Base-by-base conservation (phyloP, 2,329 filamentous ascomycete genomes). In the Capronia epimyces region DNA sequence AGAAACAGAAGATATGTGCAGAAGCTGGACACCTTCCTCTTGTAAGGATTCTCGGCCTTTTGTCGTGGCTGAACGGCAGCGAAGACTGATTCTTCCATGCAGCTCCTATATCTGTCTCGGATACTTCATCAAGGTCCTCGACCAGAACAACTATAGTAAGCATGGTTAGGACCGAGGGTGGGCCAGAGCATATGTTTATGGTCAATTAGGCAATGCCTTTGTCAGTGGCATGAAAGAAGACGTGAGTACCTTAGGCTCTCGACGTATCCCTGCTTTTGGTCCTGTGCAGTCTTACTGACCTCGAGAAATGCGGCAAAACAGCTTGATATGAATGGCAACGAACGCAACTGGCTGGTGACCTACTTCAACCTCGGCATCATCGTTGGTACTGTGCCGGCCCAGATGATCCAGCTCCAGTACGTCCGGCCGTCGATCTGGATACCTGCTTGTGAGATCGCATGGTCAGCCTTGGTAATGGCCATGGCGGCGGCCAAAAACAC, bases 371-470 rank as follows among this genome's bases (percentile, higher is more conserved):
- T 42, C 16, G 39, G 39, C 24, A 25, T 42, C 9, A 42, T 42
- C 3, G 22, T 42, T 15, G 39, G 39, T 10, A 42, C 39, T 12
- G 18, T 42, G 18, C 39, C 39, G 21, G 9, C 39, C 2, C 39
- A 42, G 22, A 22, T 42, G 39, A 42, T 42, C 21, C 39, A 42
- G 39, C 18, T 42, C 32, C 5, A n/a, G 6, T 15, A 15, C 43
- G 31, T 46, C 24, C 52, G 60, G 7, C 63, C 64, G 7, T 60
- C 60, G 16, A 49, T 64, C 3, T 64, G 61, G 56, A 56, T 66
- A 18, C 60, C 59, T 1, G 34, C 57, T 3, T 62, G 60, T 51
- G 65, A 67, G 51, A 53, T 65, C 34, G 58, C 60, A 27, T 67
- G 63, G 63, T 55, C 53, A 9, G 49, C 51, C 3, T 62, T 57